Evolutionary conservation across 257 asterid species (phyloP), one percentile per base, ranked within the genome.

Genomic region (Solanum infundibuliforme): DNA sequence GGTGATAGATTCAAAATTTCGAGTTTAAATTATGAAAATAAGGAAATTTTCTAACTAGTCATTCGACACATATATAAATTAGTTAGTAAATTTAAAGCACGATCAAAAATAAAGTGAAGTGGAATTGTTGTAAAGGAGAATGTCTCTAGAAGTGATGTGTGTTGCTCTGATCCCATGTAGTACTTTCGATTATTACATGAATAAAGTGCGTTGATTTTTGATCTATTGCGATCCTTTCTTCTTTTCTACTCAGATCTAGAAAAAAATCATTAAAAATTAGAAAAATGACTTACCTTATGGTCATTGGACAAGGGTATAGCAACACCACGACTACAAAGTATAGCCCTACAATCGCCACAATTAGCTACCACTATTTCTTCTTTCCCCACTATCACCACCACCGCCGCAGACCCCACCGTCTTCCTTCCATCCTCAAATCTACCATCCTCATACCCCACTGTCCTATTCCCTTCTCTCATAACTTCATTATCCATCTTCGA

Each of bases 261-360:
- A 14, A 16, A 48, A 27, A 2, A 8, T 27, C 4, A 21, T 83
- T 16, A 58, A 1, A 38, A 14, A 6, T 27, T 32, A 58, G 2
- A 48, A 76, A 7, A 82, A 31, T 27, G 5, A 10, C 84, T 77
- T 21, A 94, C 96, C 94, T 92, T 92, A 55, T 92, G 94, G 82
- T 94, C 95, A 29, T 5, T 46, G 0, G 95, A 88, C 31, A 94
- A 87, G 0, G 95, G 95, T 71, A 93, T 29, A 7, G 90, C 90
- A 7, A 77, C 87, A 10, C 94, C 96, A 20, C 68, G 89, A 2
- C 91, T 92, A 83, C 90, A 90, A 8, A 95, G 92, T 89, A 95
- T 96, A 46, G 92, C 96, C 92, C 98, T 89, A 0, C 98, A 93
- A 34, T 94, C 94, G 0, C 98, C 96, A 88, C 96, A 94, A 48